These are phyloP conservation scores for Malbranchea zuffiana DNA, from an alignment of 2,329 filamentous ascomycete genomes.

Conservation along the genomic window DNA sequence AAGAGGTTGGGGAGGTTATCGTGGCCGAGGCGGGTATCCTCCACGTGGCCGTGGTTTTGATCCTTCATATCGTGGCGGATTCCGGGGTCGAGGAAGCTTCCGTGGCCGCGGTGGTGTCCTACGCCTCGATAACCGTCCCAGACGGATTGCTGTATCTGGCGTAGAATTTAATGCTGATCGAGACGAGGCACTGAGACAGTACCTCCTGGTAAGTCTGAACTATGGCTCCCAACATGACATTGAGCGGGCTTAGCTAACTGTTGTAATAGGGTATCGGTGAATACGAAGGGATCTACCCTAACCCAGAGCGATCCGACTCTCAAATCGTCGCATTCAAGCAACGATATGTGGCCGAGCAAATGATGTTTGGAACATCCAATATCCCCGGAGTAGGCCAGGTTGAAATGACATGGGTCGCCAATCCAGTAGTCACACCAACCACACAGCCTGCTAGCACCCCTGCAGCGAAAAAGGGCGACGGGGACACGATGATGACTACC, in stretches of 20 bases:
- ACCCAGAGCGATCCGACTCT: conserved; percentile 30
- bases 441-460: conserved; percentile 15
- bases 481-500: conserved; percentile 23
- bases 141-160: conserved; percentile 42
- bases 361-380: conserved; percentile 37
- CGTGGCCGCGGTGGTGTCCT: conserved; percentile 41
- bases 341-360: conserved; percentile 44
- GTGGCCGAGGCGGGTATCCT: conserved; percentile 22
- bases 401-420: conserved; percentile 45
- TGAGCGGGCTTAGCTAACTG: background rate
- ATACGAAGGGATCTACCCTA: conserved; percentile 36
- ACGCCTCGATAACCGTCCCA: conserved; percentile 49
- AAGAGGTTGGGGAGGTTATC: conserved; percentile 24
- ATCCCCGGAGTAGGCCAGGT: conserved; percentile 45
- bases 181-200: conserved; percentile 47
- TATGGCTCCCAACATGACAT: background rate
- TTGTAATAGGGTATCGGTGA: conserved; percentile 34
- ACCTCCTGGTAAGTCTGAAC: conserved; percentile 39
- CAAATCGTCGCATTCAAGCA: conserved; percentile 39
- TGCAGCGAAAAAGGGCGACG: conserved; percentile 17
- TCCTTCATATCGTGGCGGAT: conserved; percentile 28
- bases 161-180: conserved; percentile 38
- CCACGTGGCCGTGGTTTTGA: conserved; percentile 30
- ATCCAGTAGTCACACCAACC: conserved; percentile 20
- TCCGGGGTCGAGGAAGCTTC: conserved; percentile 34